Evolutionary conservation across 768 basidiomycete species (phyloP), one percentile per base, ranked within the genome.

Genomic region (Rhizopogon vesiculosus): DNA sequence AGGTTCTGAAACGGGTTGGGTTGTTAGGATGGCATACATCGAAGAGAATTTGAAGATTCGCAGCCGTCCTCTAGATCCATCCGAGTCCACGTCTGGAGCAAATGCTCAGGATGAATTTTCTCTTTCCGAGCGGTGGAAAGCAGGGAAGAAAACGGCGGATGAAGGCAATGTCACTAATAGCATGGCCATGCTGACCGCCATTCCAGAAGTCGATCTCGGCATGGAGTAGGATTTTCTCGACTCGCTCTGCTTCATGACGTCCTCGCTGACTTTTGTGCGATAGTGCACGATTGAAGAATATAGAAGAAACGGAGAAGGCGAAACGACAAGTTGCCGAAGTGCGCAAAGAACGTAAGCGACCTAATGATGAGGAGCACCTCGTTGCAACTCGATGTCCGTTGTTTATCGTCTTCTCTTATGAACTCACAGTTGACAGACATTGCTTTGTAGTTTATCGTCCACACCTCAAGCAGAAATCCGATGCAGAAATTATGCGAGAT

Each of bases 121-220:
- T 70, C 77, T 80, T 51, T 84, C 85, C 4, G 85, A 86, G 61
- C 77, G 80, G 31, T 86, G 83, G 78, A 86, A 81, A 64, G 69
- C 75, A 5, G 80, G 80, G 45, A 82, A 81, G 64, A 78, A 61
- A 57, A 67, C 72, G 13, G 77, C 81, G 3, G 91, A 97, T 57
- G 95, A 95, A 58, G 97, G 96, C 7, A 97, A 83, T 65, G 93
- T 98, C 25, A 92, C 93, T 12, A 93, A 92, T 60, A 93, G 91
- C 62, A 65, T 96, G 70, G 85, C 91, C 3, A 99, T 98, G 97
- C 78, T 99, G 53, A 98, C 95, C 15, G 93, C 92, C 38, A 98
- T 99, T 63, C 97, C 96, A 0, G 97, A 98, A 67, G 93, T 98
- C 8, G 96, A 99, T 70, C 79, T 99, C 4, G 97, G 97, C 54